Evolutionary conservation across 225 moss, liverwort and hornwort species (phyloP).

Genomic region (Physcomitrium patens): DNA sequence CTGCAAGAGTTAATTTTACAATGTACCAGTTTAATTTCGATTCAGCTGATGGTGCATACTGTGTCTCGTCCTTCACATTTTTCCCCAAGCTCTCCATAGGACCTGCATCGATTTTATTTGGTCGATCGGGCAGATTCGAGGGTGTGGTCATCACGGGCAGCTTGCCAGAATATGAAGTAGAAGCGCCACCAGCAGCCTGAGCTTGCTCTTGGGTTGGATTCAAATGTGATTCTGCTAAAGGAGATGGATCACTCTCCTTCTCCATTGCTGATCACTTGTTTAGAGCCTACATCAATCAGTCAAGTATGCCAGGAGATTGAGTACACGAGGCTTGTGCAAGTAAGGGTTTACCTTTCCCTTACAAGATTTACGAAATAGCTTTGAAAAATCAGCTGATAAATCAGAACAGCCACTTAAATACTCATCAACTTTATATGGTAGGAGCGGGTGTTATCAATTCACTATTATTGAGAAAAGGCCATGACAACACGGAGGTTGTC

Average conservation of each 20-base stretch:
- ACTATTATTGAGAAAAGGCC: too few species aligned
- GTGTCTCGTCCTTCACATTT: slow-evolving; percentile 7
- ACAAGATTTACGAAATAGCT: too few species aligned
- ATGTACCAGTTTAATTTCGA: slow-evolving; percentile 71
- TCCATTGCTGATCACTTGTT: slow-evolving; percentile 24
- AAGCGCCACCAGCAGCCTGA: not conserved
- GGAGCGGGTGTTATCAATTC: too few species aligned
- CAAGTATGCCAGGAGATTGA: too few species aligned
- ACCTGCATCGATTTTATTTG: not conserved
- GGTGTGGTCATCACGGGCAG: not conserved
- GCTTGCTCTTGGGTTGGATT: not conserved
- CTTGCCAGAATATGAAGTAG: not conserved
- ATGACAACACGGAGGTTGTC: too few species aligned
- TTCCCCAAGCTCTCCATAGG: not conserved
- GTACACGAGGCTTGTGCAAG: too few species aligned
- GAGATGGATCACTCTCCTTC: slow-evolving; percentile 12
- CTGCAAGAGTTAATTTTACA: slow-evolving; percentile 73
- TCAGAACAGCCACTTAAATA: too few species aligned
- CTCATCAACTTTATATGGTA: too few species aligned
- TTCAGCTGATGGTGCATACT: slow-evolving; percentile 20
- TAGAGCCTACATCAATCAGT: not conserved
- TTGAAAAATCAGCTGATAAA: too few species aligned
- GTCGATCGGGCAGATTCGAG: not conserved
- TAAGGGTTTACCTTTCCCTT: too few species aligned
- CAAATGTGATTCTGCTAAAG: not conserved